These are phyloP conservation scores for Cardamine occulta DNA, from an alignment of 345 rosid species.

Conservation along the genomic window DNA sequence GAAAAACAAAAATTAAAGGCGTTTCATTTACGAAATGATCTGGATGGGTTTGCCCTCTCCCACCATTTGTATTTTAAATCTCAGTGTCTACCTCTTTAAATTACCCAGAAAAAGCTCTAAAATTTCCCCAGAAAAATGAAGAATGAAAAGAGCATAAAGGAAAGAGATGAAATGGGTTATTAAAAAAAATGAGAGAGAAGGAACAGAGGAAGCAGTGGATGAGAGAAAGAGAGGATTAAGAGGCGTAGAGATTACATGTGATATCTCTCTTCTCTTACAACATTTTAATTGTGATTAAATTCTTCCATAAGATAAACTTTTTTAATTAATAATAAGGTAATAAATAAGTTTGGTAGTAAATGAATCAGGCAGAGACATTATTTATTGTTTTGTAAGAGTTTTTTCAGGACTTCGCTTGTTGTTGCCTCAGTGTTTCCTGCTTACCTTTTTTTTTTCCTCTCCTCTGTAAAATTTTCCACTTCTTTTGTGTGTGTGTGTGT, in stretches of 20 bases:
- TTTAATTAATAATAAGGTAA: background rate
- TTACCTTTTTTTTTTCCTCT: background rate
- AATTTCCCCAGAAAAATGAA: constrained; percentile 4
- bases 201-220: constrained; percentile 25
- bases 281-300: constrained; percentile 5
- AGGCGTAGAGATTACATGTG: constrained; percentile 36
- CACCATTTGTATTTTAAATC: background rate
- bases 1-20: background rate
- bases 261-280: constrained; percentile 8
- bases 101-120: constrained; percentile 4
- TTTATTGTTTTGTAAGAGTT: constrained; percentile 20
- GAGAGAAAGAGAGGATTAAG: constrained; percentile 34
- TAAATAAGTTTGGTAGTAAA: constrained; percentile 32
- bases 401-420: constrained; percentile 4
- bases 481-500: too few species aligned
- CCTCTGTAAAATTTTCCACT: background rate
- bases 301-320: background rate
- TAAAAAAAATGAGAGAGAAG: background rate
- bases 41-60: constrained; percentile 1
- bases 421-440: background rate
- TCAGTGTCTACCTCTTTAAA: background rate
- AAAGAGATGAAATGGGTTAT: constrained; percentile 26
- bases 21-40: background rate
- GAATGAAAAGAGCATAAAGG: constrained; percentile 21
- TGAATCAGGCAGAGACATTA: constrained; percentile 23